Base-by-base conservation (phyloP, 2,329 filamentous ascomycete genomes). In the Elsinoe arachidis region DNA sequence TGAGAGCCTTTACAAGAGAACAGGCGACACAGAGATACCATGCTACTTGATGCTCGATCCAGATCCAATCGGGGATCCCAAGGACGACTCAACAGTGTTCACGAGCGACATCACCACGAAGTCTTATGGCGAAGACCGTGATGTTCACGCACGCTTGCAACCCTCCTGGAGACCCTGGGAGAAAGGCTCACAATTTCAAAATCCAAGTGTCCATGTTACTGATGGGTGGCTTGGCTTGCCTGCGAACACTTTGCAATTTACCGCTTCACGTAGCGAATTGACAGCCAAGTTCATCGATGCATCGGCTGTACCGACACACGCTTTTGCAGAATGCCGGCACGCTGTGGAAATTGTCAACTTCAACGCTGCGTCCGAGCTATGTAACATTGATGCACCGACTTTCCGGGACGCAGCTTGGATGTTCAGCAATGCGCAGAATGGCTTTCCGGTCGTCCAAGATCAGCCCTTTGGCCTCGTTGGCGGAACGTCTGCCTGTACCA, bases 21-120 rank as follows among this genome's bases (percentile, higher is more conserved):
- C 53, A 17, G 46, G 60, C 53, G 37, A 63, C 23, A 23, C 21
- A 7, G 52, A 56, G 6, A 55, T 62, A 52, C 64, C 71, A 1
- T 56, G 84, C 0, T 86, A 77, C 61, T 66, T 86, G 2, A 85
- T 84, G 63, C 68, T 83, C 2, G 80, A 86, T 56, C 78, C 81
- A 0, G 69, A 74, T 4, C 74, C 75, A 14, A 72, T 78, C 35
- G 76, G 76, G 0, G 66, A 76, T 26, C 66, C 73, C 0, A 64
- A 70, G 0, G 57, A 76, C 4, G 82, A 86, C 63, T 67, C 66
- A 1, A 84, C 83, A 62, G 77, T 85, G 0, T 82, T 87, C 62
- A 76, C 81, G 1, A 62, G 73, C 5, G 73, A 78, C 47, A 75
- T 75, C 57, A 67, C 69, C 7, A 70, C 75, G 3, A 68, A 79